Evolutionary conservation across 345 rosid genomes (phyloP), one percentile per base, ranked within the genome.

Genomic region (Boechera retrofracta): DNA sequence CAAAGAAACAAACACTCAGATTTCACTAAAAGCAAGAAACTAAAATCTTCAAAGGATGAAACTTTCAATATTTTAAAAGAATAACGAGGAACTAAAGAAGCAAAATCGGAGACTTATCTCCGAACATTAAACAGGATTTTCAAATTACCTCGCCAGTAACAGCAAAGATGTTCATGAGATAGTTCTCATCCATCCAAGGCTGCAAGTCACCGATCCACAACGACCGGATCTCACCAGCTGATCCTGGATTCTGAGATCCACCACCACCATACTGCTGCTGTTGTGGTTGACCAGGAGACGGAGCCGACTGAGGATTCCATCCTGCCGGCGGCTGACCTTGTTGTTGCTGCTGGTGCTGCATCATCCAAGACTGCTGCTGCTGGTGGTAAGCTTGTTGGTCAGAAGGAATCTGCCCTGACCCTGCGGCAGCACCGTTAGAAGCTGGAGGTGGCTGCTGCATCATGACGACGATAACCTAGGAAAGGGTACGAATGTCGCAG

Each of bases 151-250:
- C 96, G 55, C 91, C 89, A 7, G 90, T 84, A 35, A 58, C 56
- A 42, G 86, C 65, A 56, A 92, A 95, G 78, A 84, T 74, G 78
- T 24, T 79, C 71, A 77, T 52, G 68, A 95, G 88, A 70, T 95
- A 95, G 83, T 21, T 83, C 79, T 95, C 98, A 45, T 95, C 98
- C 99, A 95, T 95, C 91, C 96, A 89, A 5, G 81, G 92, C 86
- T 87, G 96, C 74, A 92, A 71, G 79, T 92, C 98, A 10, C 98
- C 98, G 77, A 95, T 91, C 99, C 98, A 95, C 71, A 95, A 78
- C 11, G 97, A 89, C 77, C 86, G 87, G 80, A 91, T 79, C 84
- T 89, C 97, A 9, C 74, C 80, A 1, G 76, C 59, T 6, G 81
- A 77, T 64, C 38, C 72, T 35, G 67, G 81, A 64, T 55, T 81